Evolutionary conservation across 768 basidiomycete species (phyloP).

Genomic region (Mycena capillaripes): DNA sequence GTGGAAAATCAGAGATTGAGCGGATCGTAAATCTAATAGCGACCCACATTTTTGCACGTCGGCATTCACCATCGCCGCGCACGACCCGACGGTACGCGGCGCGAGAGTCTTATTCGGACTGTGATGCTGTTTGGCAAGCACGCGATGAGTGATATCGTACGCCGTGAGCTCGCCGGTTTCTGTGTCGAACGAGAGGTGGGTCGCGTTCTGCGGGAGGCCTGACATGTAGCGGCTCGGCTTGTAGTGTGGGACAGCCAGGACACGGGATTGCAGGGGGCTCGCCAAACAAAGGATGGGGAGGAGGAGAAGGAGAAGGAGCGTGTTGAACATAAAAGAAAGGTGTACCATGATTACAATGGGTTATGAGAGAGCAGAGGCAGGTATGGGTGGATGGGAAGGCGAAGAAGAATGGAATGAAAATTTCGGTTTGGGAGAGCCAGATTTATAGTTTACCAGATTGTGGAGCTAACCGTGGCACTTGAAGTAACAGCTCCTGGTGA

Average conservation of each 20-base stretch:
- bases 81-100: not conserved
- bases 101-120: not conserved
- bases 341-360: not conserved
- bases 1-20: not conserved
- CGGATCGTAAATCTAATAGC: not conserved
- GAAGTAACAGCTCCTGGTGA: not conserved
- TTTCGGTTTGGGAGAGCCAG: not conserved
- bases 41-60: not conserved
- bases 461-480: not conserved
- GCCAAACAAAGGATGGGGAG: not conserved
- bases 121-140: not conserved
- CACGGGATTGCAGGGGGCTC: not conserved
- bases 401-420: not conserved
- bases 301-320: not conserved
- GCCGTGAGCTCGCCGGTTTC: slow-evolving; percentile 2
- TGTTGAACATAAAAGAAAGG: not conserved
- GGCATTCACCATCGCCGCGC: not conserved
- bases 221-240: not conserved
- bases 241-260: not conserved
- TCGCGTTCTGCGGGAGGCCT: not conserved
- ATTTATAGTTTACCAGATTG: not conserved
- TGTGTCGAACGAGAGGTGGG: not conserved
- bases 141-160: not conserved
- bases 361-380: not conserved
- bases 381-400: not conserved